Evolutionary conservation across 2,329 filamentous ascomycete genomes (phyloP).

Genomic region (Fusarium albosuccineum): DNA sequence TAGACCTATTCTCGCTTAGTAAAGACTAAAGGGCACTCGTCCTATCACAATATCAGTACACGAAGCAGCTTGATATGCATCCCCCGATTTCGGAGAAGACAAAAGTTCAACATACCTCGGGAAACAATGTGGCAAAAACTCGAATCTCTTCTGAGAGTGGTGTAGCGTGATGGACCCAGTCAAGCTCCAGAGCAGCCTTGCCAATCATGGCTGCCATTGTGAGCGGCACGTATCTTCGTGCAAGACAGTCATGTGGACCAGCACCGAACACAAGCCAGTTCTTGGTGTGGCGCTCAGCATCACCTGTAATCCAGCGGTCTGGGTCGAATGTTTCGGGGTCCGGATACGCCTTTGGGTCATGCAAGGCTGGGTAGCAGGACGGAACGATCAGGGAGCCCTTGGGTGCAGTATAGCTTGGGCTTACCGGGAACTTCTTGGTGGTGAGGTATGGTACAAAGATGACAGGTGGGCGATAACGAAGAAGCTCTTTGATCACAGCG

Average conservation of each 20-base stretch:
- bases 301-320: slow-evolving; percentile 65
- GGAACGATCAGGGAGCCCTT: slow-evolving; percentile 64
- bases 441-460: slow-evolving; percentile 67
- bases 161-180: slow-evolving; percentile 65
- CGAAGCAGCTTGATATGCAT: not conserved
- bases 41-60: slow-evolving; percentile 1
- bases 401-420: slow-evolving; percentile 61
- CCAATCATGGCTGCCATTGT: slow-evolving; percentile 66
- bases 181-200: slow-evolving; percentile 62
- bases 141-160: slow-evolving; percentile 62
- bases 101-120: slow-evolving; percentile 55
- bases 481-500: slow-evolving; percentile 66
- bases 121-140: slow-evolving; percentile 64
- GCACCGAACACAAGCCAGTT: slow-evolving; percentile 68
- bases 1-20: slow-evolving; percentile 1
- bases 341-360: slow-evolving; percentile 62
- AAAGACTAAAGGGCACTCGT: slow-evolving; percentile 29
- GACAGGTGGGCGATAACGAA: slow-evolving; percentile 65
- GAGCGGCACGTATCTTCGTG: slow-evolving; percentile 62
- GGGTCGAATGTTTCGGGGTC: slow-evolving; percentile 63
- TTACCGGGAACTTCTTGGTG: slow-evolving; percentile 61
- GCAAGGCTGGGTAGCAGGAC: slow-evolving; percentile 64
- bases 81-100: too few species aligned
- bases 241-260: slow-evolving; percentile 64
- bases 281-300: slow-evolving; percentile 63